Percentiles rank a stretch among this genome's conserved stretches.
phyloP scores from a whole-genome alignment of 1,139 yeast species.

The Blastobotrys ciferrii region DNA sequence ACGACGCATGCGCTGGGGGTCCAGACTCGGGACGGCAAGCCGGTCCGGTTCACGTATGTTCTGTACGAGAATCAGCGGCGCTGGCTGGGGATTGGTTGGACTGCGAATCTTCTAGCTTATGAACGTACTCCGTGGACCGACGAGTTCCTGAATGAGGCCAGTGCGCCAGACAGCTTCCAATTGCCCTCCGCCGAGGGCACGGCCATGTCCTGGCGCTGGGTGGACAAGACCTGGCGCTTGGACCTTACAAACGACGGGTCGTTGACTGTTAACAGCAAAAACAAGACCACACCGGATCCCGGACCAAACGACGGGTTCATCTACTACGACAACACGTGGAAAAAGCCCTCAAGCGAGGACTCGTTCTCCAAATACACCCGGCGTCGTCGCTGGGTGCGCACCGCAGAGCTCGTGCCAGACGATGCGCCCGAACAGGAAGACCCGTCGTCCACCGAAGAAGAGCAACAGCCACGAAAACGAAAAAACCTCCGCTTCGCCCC shows the following conservation, averaged over 20 bases:
- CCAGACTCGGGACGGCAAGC: constrained; percentile 55
- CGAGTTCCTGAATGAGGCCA: constrained; percentile 83
- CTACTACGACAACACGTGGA: constrained; percentile 92
- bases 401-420: constrained; percentile 69
- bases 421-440: constrained; percentile 4
- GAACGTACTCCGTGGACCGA: constrained; percentile 98
- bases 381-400: constrained; percentile 91
- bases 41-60: constrained; percentile 86
- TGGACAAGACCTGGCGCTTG: constrained; percentile 85
- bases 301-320: constrained; percentile 79
- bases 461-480: constrained; percentile 26
- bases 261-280: constrained; percentile 61
- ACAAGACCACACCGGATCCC: constrained; percentile 76
- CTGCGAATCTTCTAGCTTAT: constrained; percentile 81
- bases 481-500: constrained; percentile 37
- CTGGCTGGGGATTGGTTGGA: constrained; percentile 99
- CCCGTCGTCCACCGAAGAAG: constrained; percentile 13
- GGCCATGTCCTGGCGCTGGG: constrained; percentile 91
- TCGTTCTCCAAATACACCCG: constrained; percentile 88
- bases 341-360: constrained; percentile 83
- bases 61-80: constrained; percentile 94
- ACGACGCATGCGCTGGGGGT: constrained; percentile 46
- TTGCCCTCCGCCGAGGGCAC: constrained; percentile 72
- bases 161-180: constrained; percentile 71
- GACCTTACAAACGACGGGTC: constrained; percentile 90